A percentile compares a stretch with the other conserved stretches of the same genome.
These are phyloP conservation scores for Daldinia vernicosa DNA, from an alignment of 495 filamentous ascomycete species.

Conservation along the genomic window DNA sequence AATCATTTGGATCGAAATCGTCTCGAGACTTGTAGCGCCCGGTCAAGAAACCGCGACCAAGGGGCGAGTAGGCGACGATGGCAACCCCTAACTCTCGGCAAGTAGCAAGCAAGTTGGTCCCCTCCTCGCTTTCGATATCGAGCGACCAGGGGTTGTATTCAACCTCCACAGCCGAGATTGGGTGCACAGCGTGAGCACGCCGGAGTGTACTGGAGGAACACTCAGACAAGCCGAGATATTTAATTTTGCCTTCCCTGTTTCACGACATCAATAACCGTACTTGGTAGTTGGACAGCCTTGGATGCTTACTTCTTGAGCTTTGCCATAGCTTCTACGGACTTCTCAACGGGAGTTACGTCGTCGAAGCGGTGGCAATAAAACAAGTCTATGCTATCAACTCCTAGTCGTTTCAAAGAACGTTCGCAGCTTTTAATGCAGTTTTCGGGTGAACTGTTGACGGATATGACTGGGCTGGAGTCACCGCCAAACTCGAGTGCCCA, in stretches of 20 bases:
- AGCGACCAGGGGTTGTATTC: conserved; percentile 58
- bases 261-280: conserved; percentile 5
- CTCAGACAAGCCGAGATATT: conserved; percentile 60
- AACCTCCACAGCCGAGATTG: conserved; percentile 54
- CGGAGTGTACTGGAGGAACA: conserved; percentile 50
- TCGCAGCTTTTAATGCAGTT: conserved; percentile 62
- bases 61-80: conserved; percentile 57
- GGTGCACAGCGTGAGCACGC: conserved; percentile 50
- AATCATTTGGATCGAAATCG: conserved; percentile 54
- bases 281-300: neutral
- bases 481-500: conserved; percentile 52
- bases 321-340: conserved; percentile 64
- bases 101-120: conserved; percentile 49
- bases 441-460: conserved; percentile 60
- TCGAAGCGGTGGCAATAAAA: conserved; percentile 69
- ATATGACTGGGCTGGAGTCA: conserved; percentile 10
- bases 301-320: conserved; percentile 50
- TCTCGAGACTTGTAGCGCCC: conserved; percentile 47
- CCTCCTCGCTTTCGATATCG: conserved; percentile 53
- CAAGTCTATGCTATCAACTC: conserved; percentile 64
- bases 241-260: conserved; percentile 60
- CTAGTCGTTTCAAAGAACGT: conserved; percentile 61
- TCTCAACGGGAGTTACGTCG: conserved; percentile 67
- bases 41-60: conserved; percentile 59
- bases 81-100: conserved; percentile 60